phyloP scores from a whole-genome alignment of 208 protist species.

The Trypanosoma boissoni region DNA sequence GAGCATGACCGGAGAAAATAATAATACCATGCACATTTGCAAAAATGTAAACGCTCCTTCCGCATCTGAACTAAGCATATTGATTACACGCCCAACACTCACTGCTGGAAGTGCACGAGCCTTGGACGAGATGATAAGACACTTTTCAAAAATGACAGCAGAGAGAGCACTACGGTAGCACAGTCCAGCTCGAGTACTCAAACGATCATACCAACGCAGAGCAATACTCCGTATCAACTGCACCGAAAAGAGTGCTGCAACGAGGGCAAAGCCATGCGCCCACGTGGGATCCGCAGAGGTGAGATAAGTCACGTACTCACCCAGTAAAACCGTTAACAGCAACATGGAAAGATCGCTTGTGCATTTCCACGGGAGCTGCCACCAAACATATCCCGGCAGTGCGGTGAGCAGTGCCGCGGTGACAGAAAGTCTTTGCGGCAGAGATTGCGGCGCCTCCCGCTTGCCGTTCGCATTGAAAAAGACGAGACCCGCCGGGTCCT shows the following conservation, averaged over 20 bases:
- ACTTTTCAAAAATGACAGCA: constrained; percentile 59
- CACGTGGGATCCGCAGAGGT: constrained; percentile 7
- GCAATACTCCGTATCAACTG: constrained; percentile 41
- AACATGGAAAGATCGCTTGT: constrained; percentile 44
- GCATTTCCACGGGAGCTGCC: constrained; percentile 25
- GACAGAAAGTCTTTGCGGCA: constrained; percentile 6
- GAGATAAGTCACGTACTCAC: constrained; percentile 30
- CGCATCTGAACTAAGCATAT: constrained; percentile 62
- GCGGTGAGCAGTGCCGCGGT: constrained; percentile 4
- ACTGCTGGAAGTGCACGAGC: constrained; percentile 39
- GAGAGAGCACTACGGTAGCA: constrained; percentile 18
- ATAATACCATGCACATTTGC: constrained; percentile 41
- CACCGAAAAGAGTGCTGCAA: constrained; percentile 38
- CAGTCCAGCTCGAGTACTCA: constrained; percentile 20
- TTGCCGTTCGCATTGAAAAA: not conserved
- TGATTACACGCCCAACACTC: constrained; percentile 68
- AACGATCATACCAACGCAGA: constrained; percentile 57
- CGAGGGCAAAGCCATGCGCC: constrained; percentile 33
- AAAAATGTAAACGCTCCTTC: constrained; percentile 49
- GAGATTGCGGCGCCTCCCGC: not conserved
- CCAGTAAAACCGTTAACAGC: constrained; percentile 42
- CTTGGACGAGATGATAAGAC: constrained; percentile 31
- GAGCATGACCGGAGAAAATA: constrained; percentile 48
- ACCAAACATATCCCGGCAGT: constrained; percentile 4
- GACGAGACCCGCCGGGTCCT: constrained; percentile 7